These are phyloP conservation scores for Glebionis coronaria DNA, from an alignment of 129 eudicot species.

Conservation along the genomic window DNA sequence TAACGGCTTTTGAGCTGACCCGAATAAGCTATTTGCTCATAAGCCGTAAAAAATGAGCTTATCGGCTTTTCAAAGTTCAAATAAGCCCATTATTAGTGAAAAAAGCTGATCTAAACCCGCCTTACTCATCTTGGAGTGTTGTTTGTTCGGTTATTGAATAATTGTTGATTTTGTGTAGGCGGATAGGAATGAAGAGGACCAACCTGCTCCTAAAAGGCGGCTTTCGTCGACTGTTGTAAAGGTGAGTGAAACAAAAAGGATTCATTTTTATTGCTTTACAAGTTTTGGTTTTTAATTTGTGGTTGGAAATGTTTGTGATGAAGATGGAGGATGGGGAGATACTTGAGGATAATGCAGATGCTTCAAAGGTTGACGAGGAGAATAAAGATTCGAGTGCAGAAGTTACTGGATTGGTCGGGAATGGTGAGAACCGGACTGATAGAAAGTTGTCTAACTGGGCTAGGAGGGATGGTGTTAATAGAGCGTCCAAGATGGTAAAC, in stretches of 20 bases:
- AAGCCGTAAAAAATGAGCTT: no score
- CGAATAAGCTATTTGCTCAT: no score
- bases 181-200: constrained; percentile 77
- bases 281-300: neutral
- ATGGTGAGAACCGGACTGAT: constrained; percentile 35
- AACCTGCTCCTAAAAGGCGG: constrained; percentile 78
- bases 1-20: no score
- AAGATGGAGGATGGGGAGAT: constrained; percentile 88
- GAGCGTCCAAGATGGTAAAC: constrained; percentile 49
- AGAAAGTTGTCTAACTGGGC: constrained; percentile 46
- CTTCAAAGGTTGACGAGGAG: constrained; percentile 35
- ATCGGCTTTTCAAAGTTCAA: no score
- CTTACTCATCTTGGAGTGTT: neutral
- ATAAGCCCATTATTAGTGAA: no score
- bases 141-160: neutral
- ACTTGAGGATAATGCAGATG: constrained; percentile 44
- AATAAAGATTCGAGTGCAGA: constrained; percentile 35
- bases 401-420: constrained; percentile 28
- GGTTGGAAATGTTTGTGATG: constrained; percentile 13
- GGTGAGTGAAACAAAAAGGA: constrained; percentile 36
- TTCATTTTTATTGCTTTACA: neutral
- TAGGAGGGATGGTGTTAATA: constrained; percentile 62
- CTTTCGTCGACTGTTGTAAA: constrained; percentile 93
- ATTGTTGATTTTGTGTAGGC: constrained; percentile 43
- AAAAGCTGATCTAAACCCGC: no score